Evolutionary conservation across 345 rosid genomes (phyloP).

Genomic region (Pistacia vera): DNA sequence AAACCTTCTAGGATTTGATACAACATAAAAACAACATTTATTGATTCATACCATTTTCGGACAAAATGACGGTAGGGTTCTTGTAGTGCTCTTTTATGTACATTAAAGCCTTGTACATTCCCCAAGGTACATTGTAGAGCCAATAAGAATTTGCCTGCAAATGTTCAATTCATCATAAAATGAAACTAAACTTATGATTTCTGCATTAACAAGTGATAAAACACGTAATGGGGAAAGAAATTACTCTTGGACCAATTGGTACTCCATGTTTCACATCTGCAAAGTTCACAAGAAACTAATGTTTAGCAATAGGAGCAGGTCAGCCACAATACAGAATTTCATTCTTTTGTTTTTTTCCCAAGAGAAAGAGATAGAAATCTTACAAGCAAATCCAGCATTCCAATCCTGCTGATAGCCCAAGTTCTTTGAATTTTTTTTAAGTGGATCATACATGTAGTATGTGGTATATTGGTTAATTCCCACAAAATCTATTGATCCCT

Average conservation of each 20-base stretch:
- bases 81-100: constrained; percentile 87
- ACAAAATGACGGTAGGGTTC: constrained; percentile 79
- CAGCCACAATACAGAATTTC: background rate
- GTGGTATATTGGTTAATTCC: constrained; percentile 94
- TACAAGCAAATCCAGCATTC: constrained; percentile 82
- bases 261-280: constrained; percentile 68
- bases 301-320: background rate
- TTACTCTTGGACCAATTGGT: constrained; percentile 81
- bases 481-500: constrained; percentile 87
- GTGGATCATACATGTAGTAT: constrained; percentile 67
- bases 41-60: constrained; percentile 75
- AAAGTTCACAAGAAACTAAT: constrained; percentile 12
- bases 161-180: background rate
- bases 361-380: constrained; percentile 22
- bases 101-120: constrained; percentile 84
- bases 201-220: background rate
- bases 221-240: background rate
- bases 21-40: background rate
- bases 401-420: constrained; percentile 91
- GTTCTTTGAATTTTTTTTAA: constrained; percentile 42
- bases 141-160: constrained; percentile 78
- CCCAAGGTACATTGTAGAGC: constrained; percentile 98
- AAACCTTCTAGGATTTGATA: background rate
- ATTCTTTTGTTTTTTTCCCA: background rate
- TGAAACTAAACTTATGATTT: background rate